Conservation (phyloP, 345 rosid genomes). For the Camelina hispida region DNA sequence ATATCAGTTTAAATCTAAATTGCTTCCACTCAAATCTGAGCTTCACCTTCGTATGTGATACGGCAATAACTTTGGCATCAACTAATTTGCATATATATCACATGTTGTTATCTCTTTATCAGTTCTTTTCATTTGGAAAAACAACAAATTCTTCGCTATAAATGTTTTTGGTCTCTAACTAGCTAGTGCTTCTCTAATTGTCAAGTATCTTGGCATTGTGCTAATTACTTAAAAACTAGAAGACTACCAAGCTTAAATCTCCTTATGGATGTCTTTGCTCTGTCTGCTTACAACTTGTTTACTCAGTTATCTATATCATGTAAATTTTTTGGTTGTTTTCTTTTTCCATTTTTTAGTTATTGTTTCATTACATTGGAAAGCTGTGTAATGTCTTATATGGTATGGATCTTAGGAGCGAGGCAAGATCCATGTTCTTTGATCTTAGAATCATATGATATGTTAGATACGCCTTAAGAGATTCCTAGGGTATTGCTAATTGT, state of each 20-base stretch:
- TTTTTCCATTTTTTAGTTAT: not conserved
- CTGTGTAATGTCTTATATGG: not conserved
- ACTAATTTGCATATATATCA: not conserved
- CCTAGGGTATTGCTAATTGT: not conserved
- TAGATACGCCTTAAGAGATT: not conserved
- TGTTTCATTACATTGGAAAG: not conserved
- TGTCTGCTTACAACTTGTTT: constrained; percentile 1
- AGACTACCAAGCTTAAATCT: not conserved
- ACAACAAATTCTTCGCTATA: not conserved
- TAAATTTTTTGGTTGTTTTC: too few species aligned
- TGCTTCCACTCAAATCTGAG: not conserved
- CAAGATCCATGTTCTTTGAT: not conserved
- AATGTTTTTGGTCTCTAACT: not conserved
- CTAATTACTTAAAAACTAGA: not conserved
- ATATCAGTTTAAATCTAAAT: not conserved
- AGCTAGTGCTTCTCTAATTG: constrained; percentile 1
- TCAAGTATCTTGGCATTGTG: not conserved
- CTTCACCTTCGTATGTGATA: not conserved
- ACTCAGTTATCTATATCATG: not conserved
- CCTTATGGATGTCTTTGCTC: not conserved
- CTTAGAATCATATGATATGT: not conserved
- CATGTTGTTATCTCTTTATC: not conserved
- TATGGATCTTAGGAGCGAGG: not conserved
- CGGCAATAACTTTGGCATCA: constrained; percentile 4
- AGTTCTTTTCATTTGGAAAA: not conserved